phyloP scores from a whole-genome alignment of 1,284 basidiomycete species.

The Laetiporus sulphureus region DNA sequence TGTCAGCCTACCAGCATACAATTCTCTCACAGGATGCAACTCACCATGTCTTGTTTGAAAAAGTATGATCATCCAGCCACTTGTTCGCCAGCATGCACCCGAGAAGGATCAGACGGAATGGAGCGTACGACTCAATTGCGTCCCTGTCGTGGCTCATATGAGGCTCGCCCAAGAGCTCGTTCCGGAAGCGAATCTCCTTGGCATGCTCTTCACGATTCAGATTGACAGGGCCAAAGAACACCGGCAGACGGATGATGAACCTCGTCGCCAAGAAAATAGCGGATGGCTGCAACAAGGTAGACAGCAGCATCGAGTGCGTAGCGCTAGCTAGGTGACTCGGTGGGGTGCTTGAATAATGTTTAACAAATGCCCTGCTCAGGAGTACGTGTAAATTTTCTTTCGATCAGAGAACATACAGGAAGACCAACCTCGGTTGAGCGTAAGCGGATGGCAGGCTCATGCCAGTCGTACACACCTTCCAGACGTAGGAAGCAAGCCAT shows the following conservation, averaged over 20 bases:
- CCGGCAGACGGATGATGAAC: slow-evolving; percentile 77
- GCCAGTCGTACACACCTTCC: slow-evolving; percentile 71
- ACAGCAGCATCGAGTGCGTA: slow-evolving; percentile 65
- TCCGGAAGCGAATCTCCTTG: slow-evolving; percentile 59
- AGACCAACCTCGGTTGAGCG: slow-evolving; percentile 25
- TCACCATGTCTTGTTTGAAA: slow-evolving; percentile 89
- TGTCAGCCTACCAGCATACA: not conserved
- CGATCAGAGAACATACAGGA: not conserved
- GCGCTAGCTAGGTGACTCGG: slow-evolving; percentile 54
- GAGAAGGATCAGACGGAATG: slow-evolving; percentile 71
- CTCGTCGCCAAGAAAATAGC: slow-evolving; percentile 75
- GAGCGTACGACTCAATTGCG: slow-evolving; percentile 46
- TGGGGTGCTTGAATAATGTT: slow-evolving; percentile 38
- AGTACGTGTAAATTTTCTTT: slow-evolving; percentile 8
- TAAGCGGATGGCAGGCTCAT: slow-evolving; percentile 43
- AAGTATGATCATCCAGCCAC: slow-evolving; percentile 90
- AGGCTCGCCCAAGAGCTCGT: slow-evolving; percentile 49
- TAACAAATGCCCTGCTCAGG: slow-evolving; percentile 24
- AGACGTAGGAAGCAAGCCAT: slow-evolving; percentile 71
- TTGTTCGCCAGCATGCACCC: slow-evolving; percentile 88
- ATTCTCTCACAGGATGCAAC: slow-evolving; percentile 21
- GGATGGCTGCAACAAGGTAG: slow-evolving; percentile 76
- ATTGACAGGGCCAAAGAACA: slow-evolving; percentile 42
- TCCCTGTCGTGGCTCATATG: slow-evolving; percentile 41
- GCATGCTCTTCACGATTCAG: slow-evolving; percentile 30